These are phyloP conservation scores for Oryza rufipogon DNA, from an alignment of 176 grass and related monocot species.

Conservation along the genomic window DNA sequence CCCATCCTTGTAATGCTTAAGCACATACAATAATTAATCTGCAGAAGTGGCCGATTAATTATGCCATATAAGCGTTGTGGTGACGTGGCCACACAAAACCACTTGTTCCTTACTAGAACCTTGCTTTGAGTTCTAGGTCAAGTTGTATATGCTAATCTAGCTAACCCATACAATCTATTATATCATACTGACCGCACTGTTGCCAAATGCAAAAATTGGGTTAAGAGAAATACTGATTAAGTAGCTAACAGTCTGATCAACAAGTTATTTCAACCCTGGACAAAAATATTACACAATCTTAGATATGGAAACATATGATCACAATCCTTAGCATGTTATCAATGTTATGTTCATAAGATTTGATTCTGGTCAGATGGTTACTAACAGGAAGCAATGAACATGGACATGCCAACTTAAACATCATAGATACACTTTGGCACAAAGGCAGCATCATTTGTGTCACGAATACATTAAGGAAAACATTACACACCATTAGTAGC, in stretches of 20 bases:
- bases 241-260: not conserved
- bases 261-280: not conserved
- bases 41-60: no score
- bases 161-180: not conserved
- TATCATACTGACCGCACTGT: not conserved
- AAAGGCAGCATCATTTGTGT: not conserved
- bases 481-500: not conserved
- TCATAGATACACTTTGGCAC: not conserved
- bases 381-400: not conserved
- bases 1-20: no score
- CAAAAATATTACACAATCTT: not conserved
- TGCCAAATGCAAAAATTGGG: not conserved
- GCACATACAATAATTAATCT: no score
- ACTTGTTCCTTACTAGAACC: no score
- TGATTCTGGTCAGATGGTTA: not conserved
- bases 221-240: not conserved
- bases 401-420: not conserved
- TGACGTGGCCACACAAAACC: no score
- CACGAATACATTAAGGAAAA: not conserved
- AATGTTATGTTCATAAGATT: not conserved
- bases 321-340: not conserved
- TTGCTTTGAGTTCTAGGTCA: no score
- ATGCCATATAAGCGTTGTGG: no score
- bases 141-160: not conserved
- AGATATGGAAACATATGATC: not conserved